Percentiles rank a stretch among this genome's conserved stretches.
Evolutionary conservation across 495 filamentous ascomycete species (phyloP).

Genomic region (Astrocystis sublimbata): DNA sequence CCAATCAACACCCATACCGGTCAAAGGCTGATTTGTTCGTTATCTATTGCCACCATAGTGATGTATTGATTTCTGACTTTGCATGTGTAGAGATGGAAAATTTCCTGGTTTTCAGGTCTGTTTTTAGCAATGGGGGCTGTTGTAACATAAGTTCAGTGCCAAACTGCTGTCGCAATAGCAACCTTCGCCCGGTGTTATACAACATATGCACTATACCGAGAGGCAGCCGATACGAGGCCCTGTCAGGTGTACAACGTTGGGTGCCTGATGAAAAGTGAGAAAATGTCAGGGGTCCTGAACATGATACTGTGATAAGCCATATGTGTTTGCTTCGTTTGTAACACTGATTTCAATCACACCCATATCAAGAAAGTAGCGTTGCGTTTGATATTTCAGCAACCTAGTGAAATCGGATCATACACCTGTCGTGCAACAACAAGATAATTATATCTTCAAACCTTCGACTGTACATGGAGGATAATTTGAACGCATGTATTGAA

Average conservation of each 20-base stretch:
- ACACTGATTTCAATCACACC: background rate
- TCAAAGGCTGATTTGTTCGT: background rate
- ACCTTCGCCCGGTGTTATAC: background rate
- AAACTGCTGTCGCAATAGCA: background rate
- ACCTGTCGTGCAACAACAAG: background rate
- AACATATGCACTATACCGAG: background rate
- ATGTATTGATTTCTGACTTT: background rate
- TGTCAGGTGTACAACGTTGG: background rate
- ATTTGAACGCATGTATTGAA: no score
- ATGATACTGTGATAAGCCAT: background rate
- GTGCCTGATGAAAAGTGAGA: background rate
- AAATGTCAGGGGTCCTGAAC: background rate
- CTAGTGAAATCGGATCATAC: background rate
- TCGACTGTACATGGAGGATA: no score
- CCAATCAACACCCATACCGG: background rate
- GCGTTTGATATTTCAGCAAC: background rate
- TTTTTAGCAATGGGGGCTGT: background rate
- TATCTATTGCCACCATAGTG: background rate
- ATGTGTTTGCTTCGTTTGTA: background rate
- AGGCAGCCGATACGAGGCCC: background rate
- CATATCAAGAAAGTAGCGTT: background rate
- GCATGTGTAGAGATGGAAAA: background rate
- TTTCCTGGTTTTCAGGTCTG: background rate
- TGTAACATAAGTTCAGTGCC: background rate
- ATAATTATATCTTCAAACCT: background rate